Evolutionary conservation across 108 stramenopile genomes (phyloP), one percentile per base, ranked within the genome.

Genomic region (Nannochloropsis oceanica): DNA sequence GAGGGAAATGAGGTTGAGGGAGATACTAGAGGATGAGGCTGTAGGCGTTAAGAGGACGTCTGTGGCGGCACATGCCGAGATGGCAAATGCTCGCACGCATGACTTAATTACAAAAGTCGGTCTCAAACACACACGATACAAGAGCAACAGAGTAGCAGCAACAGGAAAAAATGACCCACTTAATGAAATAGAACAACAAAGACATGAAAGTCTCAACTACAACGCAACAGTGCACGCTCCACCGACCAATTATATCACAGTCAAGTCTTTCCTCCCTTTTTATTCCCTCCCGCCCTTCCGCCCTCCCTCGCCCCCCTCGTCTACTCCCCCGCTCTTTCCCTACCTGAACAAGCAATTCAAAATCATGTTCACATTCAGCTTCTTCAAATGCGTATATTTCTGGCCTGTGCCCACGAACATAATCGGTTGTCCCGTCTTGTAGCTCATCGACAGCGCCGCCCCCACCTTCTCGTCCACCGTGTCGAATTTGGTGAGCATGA

Each of bases 381-480:
- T 93, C 89, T 96, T 93, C 87, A 99, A 88, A 85, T 97, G 95
- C 88, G 96, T 96, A 92, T 99, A 97, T 90, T 97, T 97, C 91
- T 99, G 98, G 25, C 98, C 98, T 13, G 96, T 96, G 80, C 98
- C 98, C 25, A 95, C 94, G 88, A 99, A 97, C 11, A 96, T 86
- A 88, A 99, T 94, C 9, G 98, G 98, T 8, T 96, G 94, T 43
- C 96, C 95, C 13, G 97, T 99, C 82, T 94, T 89, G 89, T 99
- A 95, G 12, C 95, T 96, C 92, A 99, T 92, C 25, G 95, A 95
- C 87, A 98, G 84, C 11, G 96, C 96, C 2, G 97, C 96, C 0
- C 98, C 98, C 25, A 99, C 97, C 93, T 99, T 99, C 85, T 96
- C 96, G 81, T 94, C 94, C n/a, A 99, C 95, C 2, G 98, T 98